Base-by-base conservation (phyloP, 2,329 filamentous ascomycete genomes). In the Ophiosphaerella narmari region DNA sequence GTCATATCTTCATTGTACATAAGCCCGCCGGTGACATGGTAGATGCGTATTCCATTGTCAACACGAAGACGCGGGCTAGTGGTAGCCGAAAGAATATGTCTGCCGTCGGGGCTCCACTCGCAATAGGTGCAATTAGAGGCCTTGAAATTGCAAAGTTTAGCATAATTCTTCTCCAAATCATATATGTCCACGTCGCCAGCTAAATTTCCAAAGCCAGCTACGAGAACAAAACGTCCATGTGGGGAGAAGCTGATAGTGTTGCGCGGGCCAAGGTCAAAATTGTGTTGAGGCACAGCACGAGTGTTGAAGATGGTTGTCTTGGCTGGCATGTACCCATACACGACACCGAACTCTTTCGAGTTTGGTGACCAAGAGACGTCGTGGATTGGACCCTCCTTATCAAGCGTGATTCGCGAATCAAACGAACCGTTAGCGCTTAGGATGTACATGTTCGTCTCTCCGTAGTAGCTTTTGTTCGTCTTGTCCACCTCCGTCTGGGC, bases 291-390 rank as follows among this genome's bases (percentile, higher is more conserved):
- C 51, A 91, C 83, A 55, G 90, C 94, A 57, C 90, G 87, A 65
- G 88, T 85, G 74, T 97, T 97, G 84, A 97, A 99, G 62, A 99
- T 94, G 62, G 93, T 97, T 3, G 93, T 94, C 82, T 97, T 97
- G 48, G 94, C 90, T n/a, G 94, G 94, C 91, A 97, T 97, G 75
- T 90, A 97, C 54, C 94, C 94, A 72, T 99, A 99, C 13, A 97
- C 87, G 29, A 99, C 94, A 70, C 91, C 93, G 68, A 99, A 99
- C 75, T 97, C 93, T 78, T 91, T 95, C 64, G 91, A 95, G 76
- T 94, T 97, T 40, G 94, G 92, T 39, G 91, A 97, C 94, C 94
- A 99, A n/a, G 89, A 86, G 37, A 99, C 93, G 71, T 99, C 94
- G 74, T 97, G 93, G 65, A 97, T 97, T 5, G 94, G 94, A 0